Base-by-base conservation (phyloP, 257 asterid genomes). In the Leonotis leonurus region DNA sequence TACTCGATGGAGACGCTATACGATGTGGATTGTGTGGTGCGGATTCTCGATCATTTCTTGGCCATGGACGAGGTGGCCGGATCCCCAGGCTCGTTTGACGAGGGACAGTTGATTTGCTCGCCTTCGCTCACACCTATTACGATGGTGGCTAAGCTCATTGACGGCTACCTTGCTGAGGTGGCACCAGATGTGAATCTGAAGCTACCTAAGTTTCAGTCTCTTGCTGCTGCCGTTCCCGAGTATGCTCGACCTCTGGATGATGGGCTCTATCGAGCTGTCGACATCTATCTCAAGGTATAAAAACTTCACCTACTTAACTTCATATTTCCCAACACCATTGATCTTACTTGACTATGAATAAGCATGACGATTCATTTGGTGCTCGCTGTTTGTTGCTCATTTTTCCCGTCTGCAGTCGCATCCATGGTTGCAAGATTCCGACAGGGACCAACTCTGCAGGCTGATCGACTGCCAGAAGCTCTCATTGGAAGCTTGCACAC, bases 381-480 rank as follows among this genome's bases (percentile, higher is more conserved):
- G 14, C n/a, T n/a, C n/a, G n/a, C n/a, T n/a, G 29, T 43, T 26
- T n/a, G 20, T 11, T 11, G 11, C 62, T 53, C 30, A 29, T 58
- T 54, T 39, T 68, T 49, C 24, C 20, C 63, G 20, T 57, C n/a
- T 70, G 78, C 86, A 92, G 99, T 89, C 99, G n/a, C 99, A 92
- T 64, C 90, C 90, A 13, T 92, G 99, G 99, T 35, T 92, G 56
- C 85, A 78, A 7, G 99, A 92, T 56, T 74, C 95, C 0, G 96
- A 92, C 64, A 76, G 95, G 60, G 99, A 92, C 55, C 87, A 84
- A 26, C 99, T 92, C 61, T 89, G 97, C 81, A 64, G 99, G 69
- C 77, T 92, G 29, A 81, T 92, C 84, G 99, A 92, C 86, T 92
- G 99, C 80, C 99, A 92, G 82, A 92, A 92, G 40, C 97, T 92